phyloP scores from a whole-genome alignment of 2,329 filamentous ascomycete species.

The Shiraia sp. region DNA sequence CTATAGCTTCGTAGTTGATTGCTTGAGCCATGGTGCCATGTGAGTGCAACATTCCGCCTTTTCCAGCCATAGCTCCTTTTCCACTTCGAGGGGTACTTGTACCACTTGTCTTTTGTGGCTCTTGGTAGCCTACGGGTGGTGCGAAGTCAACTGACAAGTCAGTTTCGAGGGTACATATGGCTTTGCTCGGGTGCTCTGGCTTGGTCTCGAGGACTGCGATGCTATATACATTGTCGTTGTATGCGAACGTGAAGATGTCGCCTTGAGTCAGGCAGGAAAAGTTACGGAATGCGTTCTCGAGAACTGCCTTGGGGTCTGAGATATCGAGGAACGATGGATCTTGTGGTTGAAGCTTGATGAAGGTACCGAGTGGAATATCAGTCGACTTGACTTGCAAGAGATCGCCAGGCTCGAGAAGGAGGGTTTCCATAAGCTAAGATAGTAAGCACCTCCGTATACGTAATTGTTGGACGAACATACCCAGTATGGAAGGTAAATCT shows the following conservation, averaged over 20 bases:
- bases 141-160: conserved; percentile 97
- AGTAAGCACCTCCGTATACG: conserved; percentile 1
- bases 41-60: conserved; percentile 74
- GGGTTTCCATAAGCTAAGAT: conserved; percentile 84
- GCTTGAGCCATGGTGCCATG: conserved; percentile 95
- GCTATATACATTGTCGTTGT: conserved; percentile 92
- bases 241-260: conserved; percentile 93
- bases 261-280: conserved; percentile 93
- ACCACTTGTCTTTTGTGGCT: conserved; percentile 78
- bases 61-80: conserved; percentile 63
- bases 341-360: conserved; percentile 97
- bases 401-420: conserved; percentile 87
- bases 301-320: conserved; percentile 92
- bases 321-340: conserved; percentile 94
- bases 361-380: conserved; percentile 82
- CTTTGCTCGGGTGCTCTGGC: conserved; percentile 81
- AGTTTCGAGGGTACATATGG: conserved; percentile 90
- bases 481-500: conserved; percentile 96
- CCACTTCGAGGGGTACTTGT: conserved; percentile 81
- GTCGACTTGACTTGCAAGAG: conserved; percentile 95
- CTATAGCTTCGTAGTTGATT: conserved; percentile 95
- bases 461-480: conserved; percentile 50
- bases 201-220: conserved; percentile 94
- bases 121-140: conserved; percentile 89
- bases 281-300: conserved; percentile 94